Conservation (phyloP, 2,329 filamentous ascomycete genomes). For the Cercospora beticola region DNA sequence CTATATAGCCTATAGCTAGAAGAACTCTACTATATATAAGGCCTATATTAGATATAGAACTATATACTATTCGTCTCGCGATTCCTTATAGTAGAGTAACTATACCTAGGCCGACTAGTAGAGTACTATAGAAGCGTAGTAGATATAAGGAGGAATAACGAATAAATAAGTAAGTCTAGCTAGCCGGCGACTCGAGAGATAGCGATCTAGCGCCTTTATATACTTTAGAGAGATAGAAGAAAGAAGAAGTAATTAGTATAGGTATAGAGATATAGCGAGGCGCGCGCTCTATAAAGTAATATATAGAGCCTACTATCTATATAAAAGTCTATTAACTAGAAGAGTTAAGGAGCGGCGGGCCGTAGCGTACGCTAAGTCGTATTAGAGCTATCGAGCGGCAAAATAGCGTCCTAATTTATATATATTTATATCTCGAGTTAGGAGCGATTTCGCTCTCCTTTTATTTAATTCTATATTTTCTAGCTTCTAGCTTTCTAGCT, state of each 20-base stretch:
- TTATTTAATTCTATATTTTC: background rate
- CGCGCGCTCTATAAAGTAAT: background rate
- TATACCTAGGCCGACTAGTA: background rate
- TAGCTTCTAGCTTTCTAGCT: too few relatives aligned
- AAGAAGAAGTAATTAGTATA: background rate
- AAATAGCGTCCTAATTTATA: constrained; percentile 5
- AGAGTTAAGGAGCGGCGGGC: background rate
- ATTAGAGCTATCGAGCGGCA: background rate
- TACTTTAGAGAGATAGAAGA: background rate
- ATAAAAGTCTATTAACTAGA: background rate
- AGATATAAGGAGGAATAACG: too few relatives aligned
- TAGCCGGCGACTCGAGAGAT: too few relatives aligned
- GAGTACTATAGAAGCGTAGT: too few relatives aligned
- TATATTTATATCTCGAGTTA: background rate
- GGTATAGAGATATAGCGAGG: constrained; percentile 3
- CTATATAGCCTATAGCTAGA: background rate
- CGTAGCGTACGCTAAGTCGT: background rate
- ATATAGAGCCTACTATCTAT: background rate
- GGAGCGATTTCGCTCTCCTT: background rate
- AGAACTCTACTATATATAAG: background rate
- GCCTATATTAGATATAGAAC: background rate
- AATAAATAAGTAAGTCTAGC: too few relatives aligned
- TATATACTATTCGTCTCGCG: background rate
- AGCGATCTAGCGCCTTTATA: too few relatives aligned
- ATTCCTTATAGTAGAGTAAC: background rate